Evolutionary conservation across 2,329 filamentous ascomycete genomes (phyloP).

Genomic region (Colletotrichum chrysophilum): DNA sequence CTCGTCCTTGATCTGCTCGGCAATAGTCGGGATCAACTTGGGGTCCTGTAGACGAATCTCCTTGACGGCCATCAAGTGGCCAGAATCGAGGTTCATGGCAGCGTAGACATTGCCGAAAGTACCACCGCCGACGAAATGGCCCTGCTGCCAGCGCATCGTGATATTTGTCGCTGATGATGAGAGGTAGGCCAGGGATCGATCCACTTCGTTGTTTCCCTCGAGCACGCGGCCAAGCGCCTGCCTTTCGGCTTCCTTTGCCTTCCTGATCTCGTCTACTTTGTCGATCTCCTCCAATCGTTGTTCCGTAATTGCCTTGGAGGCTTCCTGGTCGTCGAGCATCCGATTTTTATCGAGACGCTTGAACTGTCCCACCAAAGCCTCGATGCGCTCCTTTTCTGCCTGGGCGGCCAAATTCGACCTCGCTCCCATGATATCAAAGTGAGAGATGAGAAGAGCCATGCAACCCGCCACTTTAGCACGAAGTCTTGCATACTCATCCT

Average conservation of each 20-base stretch:
- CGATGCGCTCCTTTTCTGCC: constrained; percentile 87
- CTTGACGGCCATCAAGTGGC: constrained; percentile 97
- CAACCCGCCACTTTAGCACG: constrained; percentile 92
- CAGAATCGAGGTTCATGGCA: constrained; percentile 95
- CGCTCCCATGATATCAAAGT: constrained; percentile 99
- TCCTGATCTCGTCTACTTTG: constrained; percentile 78
- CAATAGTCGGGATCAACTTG: constrained; percentile 92
- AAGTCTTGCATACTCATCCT: constrained; percentile 84
- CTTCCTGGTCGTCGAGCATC: constrained; percentile 83
- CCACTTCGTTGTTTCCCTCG: constrained; percentile 94
- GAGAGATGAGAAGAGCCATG: constrained; percentile 96
- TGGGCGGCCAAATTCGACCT: constrained; percentile 92
- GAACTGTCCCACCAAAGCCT: constrained; percentile 78
- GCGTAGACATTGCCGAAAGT: constrained; percentile 98
- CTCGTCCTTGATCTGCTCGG: constrained; percentile 92
- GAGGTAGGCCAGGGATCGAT: constrained; percentile 90
- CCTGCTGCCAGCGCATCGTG: constrained; percentile 96
- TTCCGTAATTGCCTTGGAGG: constrained; percentile 73
- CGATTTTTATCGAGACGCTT: constrained; percentile 79
- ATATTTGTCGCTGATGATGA: constrained; percentile 95
- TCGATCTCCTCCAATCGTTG: constrained; percentile 76
- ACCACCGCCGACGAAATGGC: constrained; percentile 95
- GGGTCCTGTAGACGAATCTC: constrained; percentile 97
- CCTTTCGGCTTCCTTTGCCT: constrained; percentile 81
- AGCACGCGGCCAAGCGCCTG: constrained; percentile 89